Evolutionary conservation across 2,329 filamentous ascomycete species (phyloP), one percentile per base, ranked within the genome.

Genomic region (Clonostachys rosea): DNA sequence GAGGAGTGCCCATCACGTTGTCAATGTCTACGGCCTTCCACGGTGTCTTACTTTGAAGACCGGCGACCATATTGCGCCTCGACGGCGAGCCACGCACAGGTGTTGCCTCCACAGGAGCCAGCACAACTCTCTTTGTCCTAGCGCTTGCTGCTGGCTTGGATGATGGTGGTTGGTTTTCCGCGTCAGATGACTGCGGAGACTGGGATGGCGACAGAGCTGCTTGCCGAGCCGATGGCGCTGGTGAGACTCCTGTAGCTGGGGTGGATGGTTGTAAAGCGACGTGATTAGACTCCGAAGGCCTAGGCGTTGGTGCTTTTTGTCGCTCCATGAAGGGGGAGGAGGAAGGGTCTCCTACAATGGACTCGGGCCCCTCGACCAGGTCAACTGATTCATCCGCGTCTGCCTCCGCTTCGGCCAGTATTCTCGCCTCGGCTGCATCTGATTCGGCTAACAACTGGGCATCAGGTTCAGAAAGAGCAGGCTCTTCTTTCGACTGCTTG

Each of bases 11-110:
- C 61, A 94, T 84, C 2, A 94, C 71, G 2, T 77, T 69, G 33
- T 96, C 91, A 5, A 96, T 73, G 56, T 96, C 89, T 3, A 87
- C 75, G 0, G 87, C 74, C 5, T 75, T 77, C 92, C 92, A 97
- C 0, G 83, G 69, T 8, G 71, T 67, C 4, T 72, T 77, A 55
- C 76, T 81, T 43, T 84, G 70, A 17, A 84, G 73, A 2, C 76
- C 73, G 4, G 69, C 68, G 39, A 83, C 71, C 49, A 73, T 61
- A 55, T 83, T 82, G 35, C 76, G 73, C 58, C 83, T 87, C 0
- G 81, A 83, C 2, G 85, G 84, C 1, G 85, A 87, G 11, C 67
- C 69, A 11, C 67, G 71, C 39, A 65, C 61, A 0, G 78, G 74
- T 2, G 78, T 80, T 6, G 70, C 64, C 2, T 73, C 67, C 6